phyloP scores from a whole-genome alignment of 257 asterid species.

The Petunia axillaris region DNA sequence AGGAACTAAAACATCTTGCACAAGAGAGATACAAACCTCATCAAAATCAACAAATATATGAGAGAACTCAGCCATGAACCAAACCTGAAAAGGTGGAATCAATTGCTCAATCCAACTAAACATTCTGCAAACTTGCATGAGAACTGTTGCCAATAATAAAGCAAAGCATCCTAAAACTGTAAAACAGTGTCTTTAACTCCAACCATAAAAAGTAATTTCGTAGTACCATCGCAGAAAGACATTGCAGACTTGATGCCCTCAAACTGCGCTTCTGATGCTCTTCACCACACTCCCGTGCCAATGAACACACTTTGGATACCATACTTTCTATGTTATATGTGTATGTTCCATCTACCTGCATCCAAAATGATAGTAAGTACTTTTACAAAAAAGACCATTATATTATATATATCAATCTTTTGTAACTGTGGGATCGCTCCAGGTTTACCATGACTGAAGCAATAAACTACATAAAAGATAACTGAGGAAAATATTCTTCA shows the following conservation, averaged over 20 bases:
- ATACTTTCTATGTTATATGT: slow-evolving; percentile 69
- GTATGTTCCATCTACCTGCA: slow-evolving; percentile 87
- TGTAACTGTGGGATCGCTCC: neutral
- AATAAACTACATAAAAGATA: neutral
- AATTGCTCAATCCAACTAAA: slow-evolving; percentile 1
- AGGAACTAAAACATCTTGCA: slow-evolving; percentile 1
- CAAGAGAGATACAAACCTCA: slow-evolving; percentile 52
- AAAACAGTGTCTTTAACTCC: neutral
- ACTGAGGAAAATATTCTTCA: neutral
- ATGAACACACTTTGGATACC: slow-evolving; percentile 66
- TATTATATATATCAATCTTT: neutral
- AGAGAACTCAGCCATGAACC: slow-evolving; percentile 93
- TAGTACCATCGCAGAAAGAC: slow-evolving; percentile 90
- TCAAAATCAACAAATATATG: slow-evolving; percentile 77
- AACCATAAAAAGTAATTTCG: slow-evolving; percentile 3
- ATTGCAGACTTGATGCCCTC: slow-evolving; percentile 90
- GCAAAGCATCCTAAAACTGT: neutral
- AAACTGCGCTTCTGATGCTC: slow-evolving; percentile 57
- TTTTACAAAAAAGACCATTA: neutral
- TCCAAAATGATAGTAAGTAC: slow-evolving; percentile 29
- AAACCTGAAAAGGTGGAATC: slow-evolving; percentile 60
- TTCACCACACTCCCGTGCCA: slow-evolving; percentile 65
- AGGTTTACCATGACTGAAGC: slow-evolving; percentile 11
- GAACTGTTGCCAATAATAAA: neutral
- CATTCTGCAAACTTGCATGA: slow-evolving; percentile 13